A percentile compares a stretch with the other conserved stretches of the same genome.
Evolutionary conservation across 768 basidiomycete genomes (phyloP).

Genomic region (Suillus sp.): DNA sequence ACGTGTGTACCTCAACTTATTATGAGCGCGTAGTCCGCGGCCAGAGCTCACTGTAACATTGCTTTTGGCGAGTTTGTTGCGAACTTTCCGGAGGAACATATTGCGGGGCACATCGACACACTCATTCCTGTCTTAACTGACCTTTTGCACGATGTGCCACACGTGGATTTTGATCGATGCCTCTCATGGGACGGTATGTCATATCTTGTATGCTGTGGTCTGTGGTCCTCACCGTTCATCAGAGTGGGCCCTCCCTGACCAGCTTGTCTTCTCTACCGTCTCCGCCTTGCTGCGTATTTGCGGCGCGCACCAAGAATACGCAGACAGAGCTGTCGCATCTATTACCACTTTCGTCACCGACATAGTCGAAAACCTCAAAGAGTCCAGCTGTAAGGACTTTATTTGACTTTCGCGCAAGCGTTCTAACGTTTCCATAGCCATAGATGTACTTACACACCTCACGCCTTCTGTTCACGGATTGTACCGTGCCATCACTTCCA

Average conservation of each 20-base stretch:
- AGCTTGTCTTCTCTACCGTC: conserved; percentile 77
- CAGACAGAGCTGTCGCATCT: conserved; percentile 52
- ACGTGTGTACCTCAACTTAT: conserved; percentile 7
- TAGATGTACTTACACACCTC: conserved; percentile 71
- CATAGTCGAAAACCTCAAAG: conserved; percentile 57
- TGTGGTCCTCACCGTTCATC: conserved; percentile 7
- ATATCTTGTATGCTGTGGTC: not conserved
- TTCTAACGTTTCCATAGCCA: conserved; percentile 43
- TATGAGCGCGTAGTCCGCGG: conserved; percentile 52
- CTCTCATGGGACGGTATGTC: conserved; percentile 77
- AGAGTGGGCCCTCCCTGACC: conserved; percentile 90
- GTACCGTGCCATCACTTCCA: conserved; percentile 82
- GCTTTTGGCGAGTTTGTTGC: conserved; percentile 80
- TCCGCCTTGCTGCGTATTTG: conserved; percentile 74
- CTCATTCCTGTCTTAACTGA: conserved; percentile 63
- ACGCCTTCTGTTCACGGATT: conserved; percentile 85
- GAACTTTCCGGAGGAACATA: conserved; percentile 57
- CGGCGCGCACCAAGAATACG: conserved; percentile 50
- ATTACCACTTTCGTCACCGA: conserved; percentile 62
- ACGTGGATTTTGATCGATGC: conserved; percentile 75
- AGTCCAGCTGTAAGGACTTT: conserved; percentile 51
- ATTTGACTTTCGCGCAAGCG: not conserved
- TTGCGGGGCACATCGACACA: conserved; percentile 51
- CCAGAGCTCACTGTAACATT: conserved; percentile 76
- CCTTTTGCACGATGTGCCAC: conserved; percentile 71